Base-by-base conservation (phyloP, 495 filamentous ascomycete species). In the Xylaria palmicola region DNA sequence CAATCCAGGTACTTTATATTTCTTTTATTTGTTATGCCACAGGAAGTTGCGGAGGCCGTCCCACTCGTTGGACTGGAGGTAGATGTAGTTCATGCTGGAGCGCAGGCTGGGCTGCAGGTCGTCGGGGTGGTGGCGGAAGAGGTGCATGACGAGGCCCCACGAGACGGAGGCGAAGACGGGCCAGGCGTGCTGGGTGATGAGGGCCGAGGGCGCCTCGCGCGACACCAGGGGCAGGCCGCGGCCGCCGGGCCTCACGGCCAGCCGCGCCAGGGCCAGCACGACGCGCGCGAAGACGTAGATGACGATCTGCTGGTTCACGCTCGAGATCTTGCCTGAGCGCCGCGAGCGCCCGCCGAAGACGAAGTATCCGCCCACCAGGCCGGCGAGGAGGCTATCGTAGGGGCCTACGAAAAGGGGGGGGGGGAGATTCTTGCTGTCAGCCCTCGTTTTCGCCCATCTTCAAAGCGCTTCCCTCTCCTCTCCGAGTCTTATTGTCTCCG, bases 31-130 rank as follows among this genome's bases (percentile, higher is more conserved):
- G 72, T 96, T 96, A 75, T 93, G 87, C 74, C 90, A 83, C 19
- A 94, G 64, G 62, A 96, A 87, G 58, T 83, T 96, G 67, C 87
- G 78, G 70, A 94, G 77, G 39, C 84, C 86, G 65, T 93, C 88
- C 92, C 92, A 97, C 57, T 88, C 80, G 61, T 97, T 90, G 22
- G 88, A 86, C 64, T 95, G 71, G 59, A 83, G 86, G 72, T 91
- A 98, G 84, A 99, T 96, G 74, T 98, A 99, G 61, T 86, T 88
- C 94, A 99, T 99, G 78, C 93, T 97, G 75, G 88, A 93, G 73
- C 92, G 83, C 78, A 99, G 76, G 74, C 92, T 96, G 48, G 85
- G 83, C 77, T 95, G 93, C 68, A 99, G 79, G 26, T 87, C 90
- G 61, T 94, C 90, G 9, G 93, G 90, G 77, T 97, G 85, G 86